Base-by-base conservation (phyloP, 208 protist species). In the Acanthamoeba royreba region DNA sequence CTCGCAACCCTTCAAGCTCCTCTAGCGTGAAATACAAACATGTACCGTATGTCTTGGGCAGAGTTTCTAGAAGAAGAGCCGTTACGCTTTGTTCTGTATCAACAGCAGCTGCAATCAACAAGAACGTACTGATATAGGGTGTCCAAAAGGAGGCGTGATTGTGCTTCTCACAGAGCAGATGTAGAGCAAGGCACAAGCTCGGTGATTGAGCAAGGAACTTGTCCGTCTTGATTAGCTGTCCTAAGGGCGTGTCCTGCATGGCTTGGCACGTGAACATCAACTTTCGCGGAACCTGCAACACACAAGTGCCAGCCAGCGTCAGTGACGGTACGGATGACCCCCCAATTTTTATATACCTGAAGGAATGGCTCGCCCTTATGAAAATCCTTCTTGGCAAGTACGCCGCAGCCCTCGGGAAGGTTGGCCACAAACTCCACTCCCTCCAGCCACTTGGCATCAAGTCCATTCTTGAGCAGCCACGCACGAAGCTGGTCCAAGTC, bases 11-110 rank as follows among this genome's bases (percentile, higher is more conserved):
- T n/a, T 90, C 52, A 9, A 90, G 19, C 42, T 90, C 83, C 19
- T 90, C 83, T 8, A 90, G 53, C 52, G 83, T 90, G 46, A 90
- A 90, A 66, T 90, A 90, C 13, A 90, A 38, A 90, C 86, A 92
- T 13, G 86, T 92, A 25, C 86, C 86, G n/a, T 92, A 92, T 35
- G 86, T 74, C 40, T 55, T 74, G 38, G 86, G 86, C n/a, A 92
- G 61, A 17, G 86, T 92, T 92, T 92, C 86, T 92, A 35, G 15
- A n/a, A 53, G 25, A 9, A 25, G 40, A 9, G 19, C n/a, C n/a
- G n/a, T n/a, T n/a, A n/a, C n/a, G n/a, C n/a, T n/a, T n/a, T n/a
- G n/a, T n/a, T n/a, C n/a, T n/a, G n/a, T n/a, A n/a, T n/a, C n/a
- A n/a, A n/a, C n/a, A n/a, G n/a, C n/a, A n/a, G n/a, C n/a, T n/a